Conservation (phyloP, 2,329 filamentous ascomycete species). For the Iodosphaeria phyllophila region DNA sequence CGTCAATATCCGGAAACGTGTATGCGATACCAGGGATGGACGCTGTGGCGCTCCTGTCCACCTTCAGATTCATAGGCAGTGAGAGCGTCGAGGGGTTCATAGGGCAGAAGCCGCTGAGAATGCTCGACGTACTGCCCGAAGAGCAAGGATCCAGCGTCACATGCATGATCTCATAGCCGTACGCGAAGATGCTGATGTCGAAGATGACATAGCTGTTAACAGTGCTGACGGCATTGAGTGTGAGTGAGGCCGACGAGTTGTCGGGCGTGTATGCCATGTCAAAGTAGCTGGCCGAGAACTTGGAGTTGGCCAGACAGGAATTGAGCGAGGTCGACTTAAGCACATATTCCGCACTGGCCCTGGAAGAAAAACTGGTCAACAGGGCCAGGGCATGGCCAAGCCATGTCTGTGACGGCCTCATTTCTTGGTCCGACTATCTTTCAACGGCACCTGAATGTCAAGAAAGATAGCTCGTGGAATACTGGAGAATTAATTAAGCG, state of each 20-base stretch:
- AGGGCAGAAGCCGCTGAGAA: slow-evolving; percentile 58
- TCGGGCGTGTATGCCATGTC: slow-evolving; percentile 51
- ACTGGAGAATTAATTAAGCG: too few species aligned
- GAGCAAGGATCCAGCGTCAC: slow-evolving; percentile 51
- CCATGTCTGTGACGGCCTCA: too few species aligned
- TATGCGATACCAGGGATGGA: slow-evolving; percentile 72
- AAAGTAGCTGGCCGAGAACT: slow-evolving; percentile 65
- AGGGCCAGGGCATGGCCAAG: too few species aligned
- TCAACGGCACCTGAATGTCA: too few species aligned
- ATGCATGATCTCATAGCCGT: slow-evolving; percentile 48
- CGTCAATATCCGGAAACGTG: slow-evolving; percentile 78
- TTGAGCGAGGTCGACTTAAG: slow-evolving; percentile 40
- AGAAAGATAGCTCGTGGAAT: too few species aligned
- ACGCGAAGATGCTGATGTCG: slow-evolving; percentile 50
- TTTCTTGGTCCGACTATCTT: too few species aligned
- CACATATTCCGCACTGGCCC: too few species aligned
- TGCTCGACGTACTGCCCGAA: too few species aligned
- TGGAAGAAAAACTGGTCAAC: too few species aligned
- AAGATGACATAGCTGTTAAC: slow-evolving; percentile 59
- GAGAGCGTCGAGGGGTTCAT: slow-evolving; percentile 39
- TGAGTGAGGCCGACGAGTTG: slow-evolving; percentile 44
- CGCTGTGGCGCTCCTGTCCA: slow-evolving; percentile 34
- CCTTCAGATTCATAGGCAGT: slow-evolving; percentile 41
- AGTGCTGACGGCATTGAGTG: slow-evolving; percentile 54
- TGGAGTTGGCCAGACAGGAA: slow-evolving; percentile 57